Conservation (phyloP, 768 basidiomycete species). For the Rhizopogon rudus region DNA sequence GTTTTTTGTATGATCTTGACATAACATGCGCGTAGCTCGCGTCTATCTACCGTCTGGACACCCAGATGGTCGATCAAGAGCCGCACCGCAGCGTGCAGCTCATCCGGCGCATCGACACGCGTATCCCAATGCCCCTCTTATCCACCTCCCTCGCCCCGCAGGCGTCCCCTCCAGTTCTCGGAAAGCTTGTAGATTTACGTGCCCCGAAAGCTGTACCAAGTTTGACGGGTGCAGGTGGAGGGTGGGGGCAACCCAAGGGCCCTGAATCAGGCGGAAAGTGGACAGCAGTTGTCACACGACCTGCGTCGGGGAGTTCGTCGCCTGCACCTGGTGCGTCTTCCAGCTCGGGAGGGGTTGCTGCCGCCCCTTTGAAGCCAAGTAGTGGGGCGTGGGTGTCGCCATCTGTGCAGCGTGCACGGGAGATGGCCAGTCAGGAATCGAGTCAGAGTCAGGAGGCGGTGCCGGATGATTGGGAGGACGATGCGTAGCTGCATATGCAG, state of each 20-base stretch:
- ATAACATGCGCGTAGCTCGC: conserved; percentile 51
- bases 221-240: background rate
- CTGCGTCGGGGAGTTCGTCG: conserved; percentile 4
- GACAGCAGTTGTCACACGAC: conserved; percentile 13
- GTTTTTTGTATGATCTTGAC: background rate
- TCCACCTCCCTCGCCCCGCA: background rate
- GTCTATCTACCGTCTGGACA: conserved; percentile 74
- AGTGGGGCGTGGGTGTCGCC: conserved; percentile 17
- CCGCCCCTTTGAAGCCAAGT: background rate
- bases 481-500: conserved; percentile 19
- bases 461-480: conserved; percentile 57
- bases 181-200: conserved; percentile 58
- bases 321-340: background rate
- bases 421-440: background rate
- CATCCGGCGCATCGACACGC: conserved; percentile 75
- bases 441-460: conserved; percentile 20
- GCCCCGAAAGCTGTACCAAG: conserved; percentile 10
- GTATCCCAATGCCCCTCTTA: conserved; percentile 68
- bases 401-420: conserved; percentile 11
- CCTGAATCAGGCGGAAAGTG: conserved; percentile 10
- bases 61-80: conserved; percentile 87
- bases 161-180: conserved; percentile 35
- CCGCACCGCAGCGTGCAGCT: conserved; percentile 85
- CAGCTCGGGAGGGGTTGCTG: background rate
- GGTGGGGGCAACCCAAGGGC: conserved; percentile 4